A percentile compares a stretch with the other conserved stretches of the same genome.
phyloP scores from a whole-genome alignment of 441 rosid species.

The Gossypium davidsonii region DNA sequence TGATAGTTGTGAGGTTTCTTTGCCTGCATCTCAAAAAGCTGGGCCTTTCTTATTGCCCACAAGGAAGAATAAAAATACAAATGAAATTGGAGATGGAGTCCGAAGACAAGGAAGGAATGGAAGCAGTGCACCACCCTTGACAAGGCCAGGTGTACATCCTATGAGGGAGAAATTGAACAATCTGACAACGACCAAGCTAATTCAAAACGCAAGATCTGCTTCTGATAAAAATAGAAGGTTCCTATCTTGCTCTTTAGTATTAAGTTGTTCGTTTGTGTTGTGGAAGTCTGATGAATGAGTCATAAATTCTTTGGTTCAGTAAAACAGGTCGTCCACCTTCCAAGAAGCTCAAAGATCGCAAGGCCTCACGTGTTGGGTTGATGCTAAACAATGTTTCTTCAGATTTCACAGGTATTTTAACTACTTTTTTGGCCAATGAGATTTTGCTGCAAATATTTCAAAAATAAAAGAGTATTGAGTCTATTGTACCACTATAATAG shows the following conservation, averaged over 20 bases:
- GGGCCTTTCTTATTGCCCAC: constrained; percentile 41
- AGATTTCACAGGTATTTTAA: constrained; percentile 54
- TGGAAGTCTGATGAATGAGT: constrained; percentile 2
- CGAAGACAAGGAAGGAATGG: constrained; percentile 80
- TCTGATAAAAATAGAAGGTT: constrained; percentile 76
- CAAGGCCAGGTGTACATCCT: constrained; percentile 46
- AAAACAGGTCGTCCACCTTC: constrained; percentile 87
- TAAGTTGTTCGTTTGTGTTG: background rate
- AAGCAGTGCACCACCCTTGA: constrained; percentile 43
- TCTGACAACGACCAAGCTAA: constrained; percentile 47
- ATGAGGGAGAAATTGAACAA: constrained; percentile 60
- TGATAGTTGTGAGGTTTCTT: constrained; percentile 42
- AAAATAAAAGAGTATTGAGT: background rate
- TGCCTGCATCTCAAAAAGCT: constrained; percentile 42
- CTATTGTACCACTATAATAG: background rate
- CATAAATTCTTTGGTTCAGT: constrained; percentile 35
- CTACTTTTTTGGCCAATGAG: background rate
- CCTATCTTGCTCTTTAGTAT: background rate
- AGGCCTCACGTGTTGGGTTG: constrained; percentile 51
- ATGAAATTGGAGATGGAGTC: constrained; percentile 61
- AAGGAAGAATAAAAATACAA: constrained; percentile 52
- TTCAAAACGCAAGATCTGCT: constrained; percentile 45
- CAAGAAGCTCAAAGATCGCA: constrained; percentile 77
- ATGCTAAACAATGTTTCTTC: constrained; percentile 39
- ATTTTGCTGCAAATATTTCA: background rate